Conservation (phyloP, 352 stramenopile genomes). For the Hyaloperonospora brassicae region DNA sequence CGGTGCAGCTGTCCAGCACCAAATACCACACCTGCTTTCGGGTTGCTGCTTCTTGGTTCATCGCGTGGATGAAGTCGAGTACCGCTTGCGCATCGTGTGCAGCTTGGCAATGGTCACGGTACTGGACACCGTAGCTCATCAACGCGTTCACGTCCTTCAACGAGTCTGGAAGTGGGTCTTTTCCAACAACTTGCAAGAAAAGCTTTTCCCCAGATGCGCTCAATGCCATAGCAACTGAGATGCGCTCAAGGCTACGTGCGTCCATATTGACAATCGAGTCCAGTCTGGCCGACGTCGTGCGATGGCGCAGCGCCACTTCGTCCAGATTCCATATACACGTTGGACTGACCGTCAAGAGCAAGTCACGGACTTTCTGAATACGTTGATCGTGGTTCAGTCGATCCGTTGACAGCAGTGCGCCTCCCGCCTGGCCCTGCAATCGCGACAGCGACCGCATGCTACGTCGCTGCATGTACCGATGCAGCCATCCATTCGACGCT, state of each 20-base stretch:
- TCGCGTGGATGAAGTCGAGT: slow-evolving; percentile 44
- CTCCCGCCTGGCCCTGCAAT: slow-evolving; percentile 21
- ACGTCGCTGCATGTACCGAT: slow-evolving; percentile 65
- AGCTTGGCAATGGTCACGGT: slow-evolving; percentile 34
- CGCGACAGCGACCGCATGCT: slow-evolving; percentile 61
- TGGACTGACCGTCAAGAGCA: slow-evolving; percentile 38
- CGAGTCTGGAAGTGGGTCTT: slow-evolving; percentile 28
- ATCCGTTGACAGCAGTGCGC: slow-evolving; percentile 3
- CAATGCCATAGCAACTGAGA: slow-evolving; percentile 48
- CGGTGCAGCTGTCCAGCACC: slow-evolving; percentile 54
- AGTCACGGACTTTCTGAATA: slow-evolving; percentile 41
- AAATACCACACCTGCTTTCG: slow-evolving; percentile 65
- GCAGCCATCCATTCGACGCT: slow-evolving; percentile 75
- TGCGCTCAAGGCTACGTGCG: slow-evolving; percentile 34
- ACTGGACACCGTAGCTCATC: slow-evolving; percentile 32
- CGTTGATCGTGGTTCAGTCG: slow-evolving; percentile 31
- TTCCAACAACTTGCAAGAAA: slow-evolving; percentile 49
- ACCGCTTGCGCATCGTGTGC: slow-evolving; percentile 51
- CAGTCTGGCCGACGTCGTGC: slow-evolving; percentile 31
- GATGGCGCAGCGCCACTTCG: slow-evolving; percentile 41
- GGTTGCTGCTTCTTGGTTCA: slow-evolving; percentile 48
- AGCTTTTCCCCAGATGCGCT: slow-evolving; percentile 64
- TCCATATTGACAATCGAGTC: slow-evolving; percentile 43
- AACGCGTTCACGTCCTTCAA: slow-evolving; percentile 35
- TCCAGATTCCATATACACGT: slow-evolving; percentile 71